These are phyloP conservation scores for Emmonsiellopsis sp. DNA, from an alignment of 2,329 filamentous ascomycete genomes.

Conservation along the genomic window DNA sequence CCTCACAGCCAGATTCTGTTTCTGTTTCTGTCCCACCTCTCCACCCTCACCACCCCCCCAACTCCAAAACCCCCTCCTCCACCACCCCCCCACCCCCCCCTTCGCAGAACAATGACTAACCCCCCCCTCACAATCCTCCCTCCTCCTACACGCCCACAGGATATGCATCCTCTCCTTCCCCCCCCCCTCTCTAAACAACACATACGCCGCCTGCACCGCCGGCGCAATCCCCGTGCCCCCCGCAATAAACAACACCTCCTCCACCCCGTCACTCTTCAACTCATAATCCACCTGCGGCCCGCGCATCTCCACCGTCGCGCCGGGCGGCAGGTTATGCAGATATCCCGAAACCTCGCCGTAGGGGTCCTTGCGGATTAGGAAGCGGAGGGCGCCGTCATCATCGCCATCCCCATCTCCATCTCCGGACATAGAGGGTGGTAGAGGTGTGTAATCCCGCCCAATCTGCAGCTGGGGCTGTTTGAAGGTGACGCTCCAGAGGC, in stretches of 20 bases:
- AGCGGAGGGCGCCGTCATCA: slow-evolving; percentile 44
- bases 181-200: slow-evolving; percentile 37
- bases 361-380: slow-evolving; percentile 69
- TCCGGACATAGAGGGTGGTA: slow-evolving; percentile 46
- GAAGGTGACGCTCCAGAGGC: slow-evolving; percentile 81
- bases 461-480: slow-evolving; percentile 95
- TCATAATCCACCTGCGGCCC: slow-evolving; percentile 66
- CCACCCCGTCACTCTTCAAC: slow-evolving; percentile 42
- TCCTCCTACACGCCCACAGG: slow-evolving; percentile 18
- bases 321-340: slow-evolving; percentile 54
- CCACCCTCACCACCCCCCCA: slow-evolving; percentile 7
- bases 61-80: slow-evolving; percentile 15
- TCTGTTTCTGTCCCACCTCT: slow-evolving; percentile 3
- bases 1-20: slow-evolving; percentile 39
- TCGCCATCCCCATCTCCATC: slow-evolving; percentile 9
- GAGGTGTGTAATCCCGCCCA: slow-evolving; percentile 78
- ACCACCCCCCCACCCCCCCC: slow-evolving; percentile 18
- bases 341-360: slow-evolving; percentile 82
- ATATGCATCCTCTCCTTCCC: slow-evolving; percentile 10
- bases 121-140: slow-evolving; percentile 57
- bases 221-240: slow-evolving; percentile 90
- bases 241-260: slow-evolving; percentile 69
- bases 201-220: slow-evolving; percentile 68
- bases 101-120: slow-evolving; percentile 38
- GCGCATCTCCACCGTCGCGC: slow-evolving; percentile 61